These are phyloP conservation scores for Heritiera fomes DNA, from an alignment of 345 rosid genomes.

Conservation along the genomic window DNA sequence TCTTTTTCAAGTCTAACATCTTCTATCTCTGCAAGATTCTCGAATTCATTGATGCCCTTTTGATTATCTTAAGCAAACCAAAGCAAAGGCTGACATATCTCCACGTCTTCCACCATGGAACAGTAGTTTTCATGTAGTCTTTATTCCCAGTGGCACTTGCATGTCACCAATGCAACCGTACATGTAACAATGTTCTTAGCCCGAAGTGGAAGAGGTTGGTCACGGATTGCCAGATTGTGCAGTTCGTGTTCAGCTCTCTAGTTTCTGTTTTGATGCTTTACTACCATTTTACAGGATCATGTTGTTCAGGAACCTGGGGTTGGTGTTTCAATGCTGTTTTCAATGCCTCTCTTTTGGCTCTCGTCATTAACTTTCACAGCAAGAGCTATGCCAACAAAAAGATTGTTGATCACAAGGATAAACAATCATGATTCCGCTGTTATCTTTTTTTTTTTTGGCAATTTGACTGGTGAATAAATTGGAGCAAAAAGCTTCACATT, in stretches of 20 bases:
- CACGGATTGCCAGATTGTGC: conserved; percentile 72
- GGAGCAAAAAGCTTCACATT: too few relatives aligned
- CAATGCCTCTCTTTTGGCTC: conserved; percentile 64
- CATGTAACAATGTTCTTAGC: conserved; percentile 69
- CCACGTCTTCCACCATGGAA: conserved; percentile 84
- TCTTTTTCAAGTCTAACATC: conserved; percentile 73
- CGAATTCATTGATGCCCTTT: conserved; percentile 57
- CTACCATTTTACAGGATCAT: conserved; percentile 46
- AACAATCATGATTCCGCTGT: neutral
- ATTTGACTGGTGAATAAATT: neutral
- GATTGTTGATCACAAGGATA: neutral
- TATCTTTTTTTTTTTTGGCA: neutral
- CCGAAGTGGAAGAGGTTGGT: conserved; percentile 82
- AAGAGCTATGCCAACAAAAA: conserved; percentile 41
- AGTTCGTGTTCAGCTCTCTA: conserved; percentile 63
- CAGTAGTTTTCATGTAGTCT: conserved; percentile 72
- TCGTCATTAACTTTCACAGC: conserved; percentile 58
- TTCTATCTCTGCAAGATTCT: conserved; percentile 69
- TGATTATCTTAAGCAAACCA: conserved; percentile 54
- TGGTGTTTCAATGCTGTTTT: conserved; percentile 64
- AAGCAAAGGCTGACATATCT: conserved; percentile 65
- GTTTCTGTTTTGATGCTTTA: conserved; percentile 53
- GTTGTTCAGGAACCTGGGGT: conserved; percentile 69
- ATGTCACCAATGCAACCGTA: conserved; percentile 50
- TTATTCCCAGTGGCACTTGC: conserved; percentile 57